A percentile compares a stretch with the other conserved stretches of the same genome.
Evolutionary conservation across 164 flowering plant species (phyloP).

Genomic region (Berberis vulgaris): DNA sequence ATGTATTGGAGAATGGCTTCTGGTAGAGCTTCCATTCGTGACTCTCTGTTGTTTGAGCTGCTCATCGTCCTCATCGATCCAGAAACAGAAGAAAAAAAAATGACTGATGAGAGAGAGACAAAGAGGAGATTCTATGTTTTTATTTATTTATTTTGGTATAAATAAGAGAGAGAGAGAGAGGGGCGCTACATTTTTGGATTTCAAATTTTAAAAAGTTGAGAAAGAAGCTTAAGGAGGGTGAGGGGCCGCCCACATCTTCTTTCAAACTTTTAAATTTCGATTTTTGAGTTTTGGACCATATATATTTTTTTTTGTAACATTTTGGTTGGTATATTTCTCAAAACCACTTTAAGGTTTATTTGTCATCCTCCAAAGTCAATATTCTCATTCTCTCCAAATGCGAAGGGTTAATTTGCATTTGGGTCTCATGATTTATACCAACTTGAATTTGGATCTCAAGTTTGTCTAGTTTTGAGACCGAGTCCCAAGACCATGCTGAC

Average conservation of each 20-base stretch:
- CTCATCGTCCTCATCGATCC: neutral
- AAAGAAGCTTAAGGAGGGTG: neutral
- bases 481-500: too few relatives aligned
- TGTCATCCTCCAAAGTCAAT: too few relatives aligned
- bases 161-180: neutral
- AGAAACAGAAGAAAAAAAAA: neutral
- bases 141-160: neutral
- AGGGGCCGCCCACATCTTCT: neutral
- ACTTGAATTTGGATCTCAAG: too few relatives aligned
- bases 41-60: neutral
- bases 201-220: neutral
- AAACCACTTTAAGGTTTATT: too few relatives aligned
- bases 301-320: too few relatives aligned
- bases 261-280: neutral
- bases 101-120: neutral
- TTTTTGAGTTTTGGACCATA: too few relatives aligned
- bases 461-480: too few relatives aligned
- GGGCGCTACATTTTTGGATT: neutral
- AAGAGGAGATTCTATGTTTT: neutral
- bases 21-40: slow-evolving; percentile 21
- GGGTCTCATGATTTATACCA: too few relatives aligned
- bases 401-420: too few relatives aligned
- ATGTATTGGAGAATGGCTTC: slow-evolving; percentile 67
- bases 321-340: too few relatives aligned
- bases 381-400: too few relatives aligned